Percentiles rank a stretch among this genome's conserved stretches.
These are phyloP conservation scores for Nicotiana attenuata DNA, from an alignment of 257 asterid species.

Conservation along the genomic window DNA sequence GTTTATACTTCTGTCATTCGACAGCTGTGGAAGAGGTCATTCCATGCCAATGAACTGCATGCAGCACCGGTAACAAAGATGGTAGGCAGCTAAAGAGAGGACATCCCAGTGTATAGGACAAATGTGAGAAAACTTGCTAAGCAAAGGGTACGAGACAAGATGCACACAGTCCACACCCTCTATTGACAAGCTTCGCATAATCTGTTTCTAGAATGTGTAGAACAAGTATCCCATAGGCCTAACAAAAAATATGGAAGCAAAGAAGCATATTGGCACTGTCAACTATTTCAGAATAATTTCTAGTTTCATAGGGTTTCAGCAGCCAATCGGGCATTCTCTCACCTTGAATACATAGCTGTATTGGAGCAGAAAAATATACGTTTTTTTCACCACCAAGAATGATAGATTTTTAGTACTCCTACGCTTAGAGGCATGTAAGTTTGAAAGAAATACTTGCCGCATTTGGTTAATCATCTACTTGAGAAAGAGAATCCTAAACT, in stretches of 20 bases:
- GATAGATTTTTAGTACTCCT: background rate
- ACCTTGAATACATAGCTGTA: background rate
- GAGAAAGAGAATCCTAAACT: background rate
- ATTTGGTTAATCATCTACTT: background rate
- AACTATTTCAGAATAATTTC: background rate
- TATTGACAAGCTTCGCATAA: background rate
- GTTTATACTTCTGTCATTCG: background rate
- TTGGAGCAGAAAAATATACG: background rate
- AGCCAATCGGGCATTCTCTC: background rate
- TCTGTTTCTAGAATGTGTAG: background rate
- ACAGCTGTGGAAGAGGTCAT: background rate
- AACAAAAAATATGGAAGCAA: background rate
- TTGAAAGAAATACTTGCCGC: background rate
- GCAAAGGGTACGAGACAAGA: no score
- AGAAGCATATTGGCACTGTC: background rate
- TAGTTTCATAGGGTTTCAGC: background rate
- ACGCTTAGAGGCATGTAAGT: background rate
- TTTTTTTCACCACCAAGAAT: background rate
- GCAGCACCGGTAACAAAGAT: background rate
- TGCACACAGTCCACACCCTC: background rate
- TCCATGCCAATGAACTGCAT: background rate
- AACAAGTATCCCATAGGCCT: background rate
- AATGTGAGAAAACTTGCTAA: background rate
- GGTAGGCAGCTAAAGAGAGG: background rate
- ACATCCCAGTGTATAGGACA: background rate